Base-by-base conservation (phyloP, 352 stramenopile species). In the Pythium sukuiense region DNA sequence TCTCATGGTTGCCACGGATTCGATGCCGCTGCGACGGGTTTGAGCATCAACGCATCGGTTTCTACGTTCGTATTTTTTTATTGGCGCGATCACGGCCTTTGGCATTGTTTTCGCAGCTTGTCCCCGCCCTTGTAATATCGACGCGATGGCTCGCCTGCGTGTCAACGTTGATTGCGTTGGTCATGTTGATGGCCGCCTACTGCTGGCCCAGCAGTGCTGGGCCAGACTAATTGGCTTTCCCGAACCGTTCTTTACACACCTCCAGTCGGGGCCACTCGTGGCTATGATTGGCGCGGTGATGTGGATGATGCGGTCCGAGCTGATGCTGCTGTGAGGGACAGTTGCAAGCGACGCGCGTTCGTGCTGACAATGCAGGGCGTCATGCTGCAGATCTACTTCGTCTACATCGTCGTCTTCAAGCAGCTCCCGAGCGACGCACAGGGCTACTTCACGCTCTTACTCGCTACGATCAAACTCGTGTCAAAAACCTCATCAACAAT, bases 391-490 rank as follows among this genome's bases (percentile, higher is more conserved):
- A 13, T 43, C 37, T 43, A 43, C 37, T 43, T 18, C 37, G 12
- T 43, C 37, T 43, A 43, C 37, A 13, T 43, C 5, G 37, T 43
- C 37, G 14, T 43, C 12, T 43, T 43, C 37, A 43, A 43, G 37
- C 37, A n/a, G 37, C 37, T 43, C 14, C 12, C 37, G 12, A 16
- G 11, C 11, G 37, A 43, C 37, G 37, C 37, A 13, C 37, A 43
- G 12, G 18, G 37, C 9, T 43, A 43, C 14, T 29, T 59, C 20
- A 54, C 61, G 11, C 16, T 58, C 16, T 6, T 50, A 8, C 33
- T 67, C 2, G 30, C 53, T 14, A 6, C 55, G 6, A 48, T 67
- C 26, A 67, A 67, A 45, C 52, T 67, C 13, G 29, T 37, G 5
- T 61, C 39, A 60, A 61, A 37, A 61, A 67, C 52, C 33, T n/a